Percentiles rank a stretch among this genome's conserved stretches.
Conservation (phyloP, 441 rosid genomes). For the Aquilaria agallochum region DNA sequence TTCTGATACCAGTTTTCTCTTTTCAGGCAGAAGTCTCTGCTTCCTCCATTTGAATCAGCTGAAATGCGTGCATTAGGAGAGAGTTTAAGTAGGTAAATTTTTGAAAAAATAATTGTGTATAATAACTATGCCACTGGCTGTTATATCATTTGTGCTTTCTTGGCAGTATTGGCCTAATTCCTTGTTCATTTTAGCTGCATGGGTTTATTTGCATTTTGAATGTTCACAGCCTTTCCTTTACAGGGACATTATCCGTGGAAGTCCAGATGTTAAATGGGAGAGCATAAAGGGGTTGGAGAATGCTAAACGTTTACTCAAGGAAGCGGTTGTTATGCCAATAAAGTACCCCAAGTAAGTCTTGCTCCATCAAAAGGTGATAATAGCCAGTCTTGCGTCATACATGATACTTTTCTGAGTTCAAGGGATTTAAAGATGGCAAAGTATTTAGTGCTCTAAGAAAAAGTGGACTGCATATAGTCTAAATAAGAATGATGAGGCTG, state of each 20-base stretch:
- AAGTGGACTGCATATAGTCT: too few species aligned
- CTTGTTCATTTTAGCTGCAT: constrained; percentile 9
- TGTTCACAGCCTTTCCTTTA: constrained; percentile 6
- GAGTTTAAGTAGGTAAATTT: constrained; percentile 72
- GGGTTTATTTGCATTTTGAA: constrained; percentile 5
- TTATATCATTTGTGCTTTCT: constrained; percentile 8
- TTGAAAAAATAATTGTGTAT: constrained; percentile 4
- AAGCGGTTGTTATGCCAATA: constrained; percentile 99
- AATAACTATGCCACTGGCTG: not conserved
- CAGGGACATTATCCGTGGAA: constrained; percentile 94
- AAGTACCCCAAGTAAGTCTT: constrained; percentile 86
- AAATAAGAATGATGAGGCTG: too few species aligned
- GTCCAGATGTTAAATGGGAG: constrained; percentile 92
- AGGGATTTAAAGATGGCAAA: too few species aligned
- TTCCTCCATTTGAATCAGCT: constrained; percentile 85
- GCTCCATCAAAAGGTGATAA: not conserved
- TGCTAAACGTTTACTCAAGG: constrained; percentile 85
- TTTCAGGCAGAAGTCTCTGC: constrained; percentile 68
- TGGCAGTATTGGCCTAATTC: not conserved
- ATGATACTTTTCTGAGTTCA: too few species aligned
- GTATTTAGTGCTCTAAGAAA: too few species aligned
- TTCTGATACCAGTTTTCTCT: constrained; percentile 7
- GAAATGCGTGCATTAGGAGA: constrained; percentile 80
- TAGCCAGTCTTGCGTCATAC: too few species aligned
- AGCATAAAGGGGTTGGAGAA: constrained; percentile 86